Conservation (phyloP, 2,329 filamentous ascomycete species). For the Hymenoscyphus fructigenus region DNA sequence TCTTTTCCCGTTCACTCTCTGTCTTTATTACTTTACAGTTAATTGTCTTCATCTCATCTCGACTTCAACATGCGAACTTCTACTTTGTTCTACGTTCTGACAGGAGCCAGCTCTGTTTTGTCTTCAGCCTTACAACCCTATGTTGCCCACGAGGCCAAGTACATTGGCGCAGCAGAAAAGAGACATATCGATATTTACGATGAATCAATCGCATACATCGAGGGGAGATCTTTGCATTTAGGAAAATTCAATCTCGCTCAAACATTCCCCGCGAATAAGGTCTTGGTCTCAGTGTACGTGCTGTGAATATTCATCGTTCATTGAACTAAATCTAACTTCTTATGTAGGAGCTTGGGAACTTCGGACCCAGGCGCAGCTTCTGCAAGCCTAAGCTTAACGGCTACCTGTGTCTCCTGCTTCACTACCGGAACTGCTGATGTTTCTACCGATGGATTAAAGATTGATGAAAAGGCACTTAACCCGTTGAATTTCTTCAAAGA, state of each 20-base stretch:
- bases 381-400: slow-evolving; percentile 6
- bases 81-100: slow-evolving; percentile 5
- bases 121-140: slow-evolving; percentile 6
- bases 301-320: background rate
- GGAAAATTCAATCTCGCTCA: slow-evolving; percentile 11
- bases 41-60: background rate
- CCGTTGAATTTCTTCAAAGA: slow-evolving; percentile 24
- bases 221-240: slow-evolving; percentile 5
- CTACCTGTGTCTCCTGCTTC: slow-evolving; percentile 25
- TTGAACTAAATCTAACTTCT: slow-evolving; percentile 5
- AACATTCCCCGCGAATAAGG: slow-evolving; percentile 15
- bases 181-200: slow-evolving; percentile 9
- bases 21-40: background rate
- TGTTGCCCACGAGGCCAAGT: slow-evolving; percentile 10
- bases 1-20: background rate
- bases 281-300: slow-evolving; percentile 27
- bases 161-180: slow-evolving; percentile 5
- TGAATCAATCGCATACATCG: slow-evolving; percentile 3
- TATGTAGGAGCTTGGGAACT: slow-evolving; percentile 14
- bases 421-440: slow-evolving; percentile 29
- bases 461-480: slow-evolving; percentile 17
- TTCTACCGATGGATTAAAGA: slow-evolving; percentile 25
- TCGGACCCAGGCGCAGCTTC: slow-evolving; percentile 10
- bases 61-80: slow-evolving; percentile 7
- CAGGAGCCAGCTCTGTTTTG: slow-evolving; percentile 9